Base-by-base conservation (phyloP, 495 filamentous ascomycete genomes). In the Penicillium pulvis region DNA sequence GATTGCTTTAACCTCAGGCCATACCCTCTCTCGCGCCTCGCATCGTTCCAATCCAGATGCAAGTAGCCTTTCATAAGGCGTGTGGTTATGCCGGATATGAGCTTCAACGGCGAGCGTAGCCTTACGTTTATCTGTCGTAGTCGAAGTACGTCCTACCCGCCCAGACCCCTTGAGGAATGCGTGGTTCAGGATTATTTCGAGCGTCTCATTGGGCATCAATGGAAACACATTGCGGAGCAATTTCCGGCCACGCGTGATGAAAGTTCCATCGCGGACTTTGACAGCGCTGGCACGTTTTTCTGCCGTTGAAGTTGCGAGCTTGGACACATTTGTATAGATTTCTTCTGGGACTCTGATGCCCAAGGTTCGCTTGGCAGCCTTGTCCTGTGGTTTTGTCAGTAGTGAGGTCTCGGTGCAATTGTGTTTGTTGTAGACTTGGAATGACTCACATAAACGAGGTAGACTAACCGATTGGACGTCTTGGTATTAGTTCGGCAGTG, bases 81-180 rank as follows among this genome's bases (percentile, higher is more conserved):
- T 83, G 58, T 78, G 73, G 2, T 53, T 64, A 60, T 83, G 81
- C 44, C 82, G 71, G 48, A 83, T 73, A 68, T 83, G 76, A 17
- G 82, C 82, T 50, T 81, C 76, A 3, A 80, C 77, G 4, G 81
- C 82, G 30, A 79, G 52, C 2, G 57, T 47, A 2, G 73, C 75
- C 57, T 77, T 81, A 2, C 66, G 61, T 24, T 69, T 60, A 41
- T 82, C 75, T 0, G 66, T 55, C 9, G 64, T 65, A 28, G 58
- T 72, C 8, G 63, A 58, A 0, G 72, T 72, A 5, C 82, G 68
- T 0, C 81, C 81, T 0, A 85, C 81, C 24, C 79, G 67, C 8
- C 81, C 75, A 9, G 80, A 80, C 4, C 76, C 75, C 51, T 81
- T 83, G 39, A 74, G 59, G 55, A 81, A 83, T 5, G 79, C 77